Evolutionary conservation across 2,329 filamentous ascomycete genomes (phyloP), one percentile per base, ranked within the genome.

Genomic region (Ceratocystis eucalypticola): DNA sequence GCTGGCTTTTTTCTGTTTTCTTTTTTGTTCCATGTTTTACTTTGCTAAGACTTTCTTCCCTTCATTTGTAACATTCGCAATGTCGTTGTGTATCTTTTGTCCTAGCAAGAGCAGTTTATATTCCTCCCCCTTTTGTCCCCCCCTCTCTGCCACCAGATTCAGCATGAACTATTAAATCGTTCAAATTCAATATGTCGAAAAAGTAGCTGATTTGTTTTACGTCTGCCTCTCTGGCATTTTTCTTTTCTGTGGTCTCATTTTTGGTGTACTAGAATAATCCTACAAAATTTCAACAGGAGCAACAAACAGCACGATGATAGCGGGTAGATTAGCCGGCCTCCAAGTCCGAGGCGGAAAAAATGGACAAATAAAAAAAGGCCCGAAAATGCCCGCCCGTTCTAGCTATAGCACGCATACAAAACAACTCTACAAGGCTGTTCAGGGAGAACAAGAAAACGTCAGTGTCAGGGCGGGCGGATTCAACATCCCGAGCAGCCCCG

Each of bases 81-180:
- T 57, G 25, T 28, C 33, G 53, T 33, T 57, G 30, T 28, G 37
- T 41, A 41, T 41, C 8, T 41, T 41, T 41, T 8, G 10, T 41
- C 37, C n/a, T 57, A 28, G 30, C 53, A 30, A 57, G 53, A 57
- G 30, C 53, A 57, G 53, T 57, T 12, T 57, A 57, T 57, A 57
- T 57, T n/a, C 25, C 22, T 15, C 53, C 53, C 53, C 12, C 5
- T 17, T 12, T 5, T 10, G 2, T 22, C 46, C 22, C 5, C 25
- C 50, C 22, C 17, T 28, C 50, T 25, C 22, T 7, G 33, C 20
- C 53, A 57, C 25, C 10, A 57, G 28, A 57, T 30, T 33, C 53
- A 57, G 53, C 53, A 30, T 30, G 53, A 57, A 57, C 25, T 17
- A 30, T 30, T 57, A 30, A 57, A 57, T 17, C 15, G 53, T 57